These are phyloP conservation scores for Paramecium bursaria DNA, from an alignment of 73 alveolate species.

Conservation along the genomic window DNA sequence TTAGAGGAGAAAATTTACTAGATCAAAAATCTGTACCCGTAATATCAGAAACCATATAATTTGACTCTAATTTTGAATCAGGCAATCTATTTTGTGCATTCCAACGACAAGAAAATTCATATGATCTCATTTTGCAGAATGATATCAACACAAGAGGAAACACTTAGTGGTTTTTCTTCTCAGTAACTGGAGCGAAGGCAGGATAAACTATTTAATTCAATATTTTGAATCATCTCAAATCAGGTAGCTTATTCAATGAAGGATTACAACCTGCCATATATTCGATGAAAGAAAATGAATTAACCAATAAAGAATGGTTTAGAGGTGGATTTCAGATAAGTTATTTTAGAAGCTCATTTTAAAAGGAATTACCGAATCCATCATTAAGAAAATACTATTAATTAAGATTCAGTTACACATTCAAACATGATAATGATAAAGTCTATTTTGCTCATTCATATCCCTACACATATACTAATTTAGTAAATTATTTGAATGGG, in stretches of 20 bases:
- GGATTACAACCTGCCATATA: conserved; percentile 63
- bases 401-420: conserved; percentile 70
- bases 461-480: conserved; percentile 94
- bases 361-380: conserved; percentile 35
- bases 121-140: conserved; percentile 72
- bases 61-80: conserved; percentile 72
- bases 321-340: conserved; percentile 65
- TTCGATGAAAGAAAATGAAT: conserved; percentile 56
- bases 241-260: conserved; percentile 65
- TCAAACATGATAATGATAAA: conserved; percentile 76
- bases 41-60: conserved; percentile 9
- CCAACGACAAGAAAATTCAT: conserved; percentile 62
- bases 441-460: conserved; percentile 94
- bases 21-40: conserved; percentile 1
- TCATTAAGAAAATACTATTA: conserved; percentile 71
- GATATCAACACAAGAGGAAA: conserved; percentile 79
- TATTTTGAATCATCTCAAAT: conserved; percentile 48
- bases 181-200: conserved; percentile 69
- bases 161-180: conserved; percentile 74
- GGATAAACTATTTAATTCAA: conserved; percentile 61
- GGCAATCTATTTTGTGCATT: conserved; percentile 78
- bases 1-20: conserved; percentile 36
- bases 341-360: conserved; percentile 45
- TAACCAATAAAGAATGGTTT: conserved; percentile 61
- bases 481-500: conserved; percentile 64